These are phyloP conservation scores for Metahyphopichia silvanorum DNA, from an alignment of 805 yeast genomes.

Conservation along the genomic window DNA sequence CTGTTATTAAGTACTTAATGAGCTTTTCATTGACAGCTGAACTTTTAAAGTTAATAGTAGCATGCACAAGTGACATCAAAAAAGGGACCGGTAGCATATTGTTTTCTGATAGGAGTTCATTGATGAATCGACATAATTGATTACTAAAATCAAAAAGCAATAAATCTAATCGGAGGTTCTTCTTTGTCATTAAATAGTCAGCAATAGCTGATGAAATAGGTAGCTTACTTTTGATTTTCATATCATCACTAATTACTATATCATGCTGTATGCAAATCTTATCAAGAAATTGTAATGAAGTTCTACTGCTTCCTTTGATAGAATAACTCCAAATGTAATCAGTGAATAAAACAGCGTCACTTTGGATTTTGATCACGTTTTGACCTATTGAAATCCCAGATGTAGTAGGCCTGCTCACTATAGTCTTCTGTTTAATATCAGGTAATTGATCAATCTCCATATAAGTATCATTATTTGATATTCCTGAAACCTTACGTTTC, in stretches of 20 bases:
- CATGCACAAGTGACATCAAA: constrained; percentile 54
- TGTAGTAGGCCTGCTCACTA: not conserved
- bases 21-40: constrained; percentile 49
- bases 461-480: not conserved
- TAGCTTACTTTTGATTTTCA: constrained; percentile 20
- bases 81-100: constrained; percentile 52
- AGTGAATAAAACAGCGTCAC: constrained; percentile 30
- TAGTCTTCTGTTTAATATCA: constrained; percentile 1
- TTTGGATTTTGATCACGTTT: constrained; percentile 21
- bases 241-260: constrained; percentile 8
- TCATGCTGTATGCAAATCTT: constrained; percentile 27
- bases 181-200: constrained; percentile 41
- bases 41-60: constrained; percentile 56
- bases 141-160: constrained; percentile 40
- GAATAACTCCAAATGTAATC: constrained; percentile 35
- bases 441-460: constrained; percentile 2
- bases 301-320: constrained; percentile 32
- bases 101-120: constrained; percentile 24
- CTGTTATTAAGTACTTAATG: constrained; percentile 13
- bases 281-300: constrained; percentile 28
- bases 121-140: constrained; percentile 20
- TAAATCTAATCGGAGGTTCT: constrained; percentile 48
- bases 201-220: constrained; percentile 36
- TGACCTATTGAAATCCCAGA: constrained; percentile 4
- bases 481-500: constrained; percentile 12